Percentiles rank a stretch among this genome's conserved stretches.
phyloP scores from a whole-genome alignment of 2,329 filamentous ascomycete genomes.

The Epichloe hybrida region DNA sequence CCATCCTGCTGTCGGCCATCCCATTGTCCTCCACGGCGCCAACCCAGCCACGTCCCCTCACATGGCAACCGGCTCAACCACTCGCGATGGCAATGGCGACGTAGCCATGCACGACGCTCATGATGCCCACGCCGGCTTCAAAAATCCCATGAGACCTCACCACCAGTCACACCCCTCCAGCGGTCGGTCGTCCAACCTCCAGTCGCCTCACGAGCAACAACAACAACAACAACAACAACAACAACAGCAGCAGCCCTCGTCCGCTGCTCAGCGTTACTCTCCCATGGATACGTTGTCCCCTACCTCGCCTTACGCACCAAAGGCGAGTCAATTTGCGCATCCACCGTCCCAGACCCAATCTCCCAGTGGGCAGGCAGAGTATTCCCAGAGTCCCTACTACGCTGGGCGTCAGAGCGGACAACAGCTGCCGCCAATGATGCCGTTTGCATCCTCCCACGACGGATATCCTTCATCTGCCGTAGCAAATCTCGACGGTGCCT shows the following conservation, averaged over 20 bases:
- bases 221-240: constrained; percentile 26
- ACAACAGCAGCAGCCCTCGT: constrained; percentile 41
- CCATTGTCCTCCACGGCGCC: constrained; percentile 20
- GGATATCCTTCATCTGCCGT: constrained; percentile 63
- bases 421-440: constrained; percentile 61
- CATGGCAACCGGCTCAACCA: constrained; percentile 35
- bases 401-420: constrained; percentile 34
- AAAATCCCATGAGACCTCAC: constrained; percentile 69
- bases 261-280: constrained; percentile 83
- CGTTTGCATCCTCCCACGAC: constrained; percentile 54
- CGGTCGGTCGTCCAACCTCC: constrained; percentile 44
- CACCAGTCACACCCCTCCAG: constrained; percentile 60
- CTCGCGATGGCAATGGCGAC: constrained; percentile 62
- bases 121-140: constrained; percentile 73
- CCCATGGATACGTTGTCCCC: constrained; percentile 87
- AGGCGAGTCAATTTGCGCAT: constrained; percentile 44
- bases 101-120: constrained; percentile 74
- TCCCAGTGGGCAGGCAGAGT: constrained; percentile 55
- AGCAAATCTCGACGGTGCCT: constrained; percentile 56
- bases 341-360: constrained; percentile 55
- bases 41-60: constrained; percentile 42
- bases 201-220: constrained; percentile 47
- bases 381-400: constrained; percentile 48
- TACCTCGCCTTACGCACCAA: constrained; percentile 58
- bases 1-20: constrained; percentile 20